Evolutionary conservation across 371 early-diverging fungal species (phyloP).

Genomic region (Circinella minor): DNA sequence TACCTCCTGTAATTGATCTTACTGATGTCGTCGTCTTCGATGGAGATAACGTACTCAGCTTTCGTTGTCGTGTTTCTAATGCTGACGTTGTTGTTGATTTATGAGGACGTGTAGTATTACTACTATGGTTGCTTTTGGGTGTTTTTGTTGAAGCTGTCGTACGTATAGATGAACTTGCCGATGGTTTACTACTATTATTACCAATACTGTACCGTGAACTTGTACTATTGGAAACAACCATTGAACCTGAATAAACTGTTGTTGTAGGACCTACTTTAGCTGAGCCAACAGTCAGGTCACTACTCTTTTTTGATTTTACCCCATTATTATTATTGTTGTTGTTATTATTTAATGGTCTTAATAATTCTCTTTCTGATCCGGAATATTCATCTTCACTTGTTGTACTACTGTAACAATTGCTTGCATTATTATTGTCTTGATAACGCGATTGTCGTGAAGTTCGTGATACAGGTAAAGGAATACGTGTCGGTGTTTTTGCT

Average conservation of each 20-base stretch:
- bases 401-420: not conserved
- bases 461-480: slow-evolving; percentile 29
- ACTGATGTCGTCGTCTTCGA: slow-evolving; percentile 5
- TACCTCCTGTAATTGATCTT: slow-evolving; percentile 1
- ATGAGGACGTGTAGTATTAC: not conserved
- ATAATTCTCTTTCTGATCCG: slow-evolving; percentile 21
- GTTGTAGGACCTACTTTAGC: slow-evolving; percentile 30
- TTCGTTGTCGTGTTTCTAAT: slow-evolving; percentile 14
- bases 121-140: not conserved
- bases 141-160: not conserved
- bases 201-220: slow-evolving; percentile 1
- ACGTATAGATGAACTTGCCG: slow-evolving; percentile 11
- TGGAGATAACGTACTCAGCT: slow-evolving; percentile 16
- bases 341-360: slow-evolving; percentile 1
- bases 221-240: slow-evolving; percentile 17
- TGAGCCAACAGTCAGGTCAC: slow-evolving; percentile 6
- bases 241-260: slow-evolving; percentile 28
- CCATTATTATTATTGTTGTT: slow-evolving; percentile 3
- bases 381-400: slow-evolving; percentile 27
- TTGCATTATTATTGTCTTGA: slow-evolving; percentile 12
- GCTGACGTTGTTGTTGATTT: slow-evolving; percentile 7
- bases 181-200: not conserved
- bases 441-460: slow-evolving; percentile 23
- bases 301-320: slow-evolving; percentile 1
- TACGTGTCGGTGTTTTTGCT: slow-evolving; percentile 35